These are phyloP conservation scores for Serpula lacrymans DNA, from an alignment of 768 basidiomycete genomes.

Conservation along the genomic window DNA sequence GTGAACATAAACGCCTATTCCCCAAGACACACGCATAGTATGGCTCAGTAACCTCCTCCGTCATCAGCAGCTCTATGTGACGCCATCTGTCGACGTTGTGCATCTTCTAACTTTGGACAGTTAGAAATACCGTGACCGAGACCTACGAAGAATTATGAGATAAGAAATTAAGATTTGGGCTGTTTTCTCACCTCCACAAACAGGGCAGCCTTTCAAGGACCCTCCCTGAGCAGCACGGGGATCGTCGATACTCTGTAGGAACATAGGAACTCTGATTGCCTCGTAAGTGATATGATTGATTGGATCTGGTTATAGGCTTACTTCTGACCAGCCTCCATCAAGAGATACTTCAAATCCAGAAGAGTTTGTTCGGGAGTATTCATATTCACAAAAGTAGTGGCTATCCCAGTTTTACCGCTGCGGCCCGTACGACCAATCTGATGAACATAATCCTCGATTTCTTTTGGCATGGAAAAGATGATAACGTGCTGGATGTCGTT, in stretches of 20 bases:
- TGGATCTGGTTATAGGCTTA: conserved; percentile 34
- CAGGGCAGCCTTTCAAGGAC: conserved; percentile 82
- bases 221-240: conserved; percentile 79
- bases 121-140: conserved; percentile 92
- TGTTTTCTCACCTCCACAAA: conserved; percentile 77
- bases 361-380: conserved; percentile 95
- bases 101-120: conserved; percentile 96
- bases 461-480: conserved; percentile 99
- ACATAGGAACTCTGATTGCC: conserved; percentile 79
- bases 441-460: conserved; percentile 99
- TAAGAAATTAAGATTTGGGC: neutral
- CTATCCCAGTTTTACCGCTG: conserved; percentile 97
- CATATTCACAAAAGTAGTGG: conserved; percentile 99
- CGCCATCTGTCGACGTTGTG: conserved; percentile 86
- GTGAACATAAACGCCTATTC: conserved; percentile 1
- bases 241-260: conserved; percentile 87
- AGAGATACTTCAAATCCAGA: conserved; percentile 91
- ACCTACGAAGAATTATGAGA: conserved; percentile 39
- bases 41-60: conserved; percentile 44
- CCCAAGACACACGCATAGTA: neutral
- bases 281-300: neutral
- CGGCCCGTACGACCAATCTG: conserved; percentile 98
- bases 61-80: conserved; percentile 71
- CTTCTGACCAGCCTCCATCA: conserved; percentile 99
- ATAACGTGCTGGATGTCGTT: conserved; percentile 99